Percentiles rank a stretch among this genome's conserved stretches.
Evolutionary conservation across 768 basidiomycete genomes (phyloP).

Genomic region (Cystoderma amianthinum): DNA sequence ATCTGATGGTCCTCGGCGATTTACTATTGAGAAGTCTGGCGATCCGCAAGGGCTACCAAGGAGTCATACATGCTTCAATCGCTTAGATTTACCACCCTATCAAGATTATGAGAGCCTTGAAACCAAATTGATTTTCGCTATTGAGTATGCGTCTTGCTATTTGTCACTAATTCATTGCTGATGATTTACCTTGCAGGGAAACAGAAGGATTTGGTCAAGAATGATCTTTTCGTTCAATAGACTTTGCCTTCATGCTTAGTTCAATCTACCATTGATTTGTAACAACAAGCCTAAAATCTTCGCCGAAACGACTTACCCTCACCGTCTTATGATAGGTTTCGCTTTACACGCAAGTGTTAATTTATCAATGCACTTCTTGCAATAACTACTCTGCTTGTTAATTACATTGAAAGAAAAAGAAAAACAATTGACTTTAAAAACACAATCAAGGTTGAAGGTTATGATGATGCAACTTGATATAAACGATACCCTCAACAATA

Average conservation of each 20-base stretch:
- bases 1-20: conserved; percentile 85
- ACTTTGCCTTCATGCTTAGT: neutral
- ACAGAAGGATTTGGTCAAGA: conserved; percentile 74
- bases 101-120: conserved; percentile 84
- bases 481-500: too few relatives aligned
- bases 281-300: neutral
- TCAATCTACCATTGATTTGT: neutral
- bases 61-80: conserved; percentile 92
- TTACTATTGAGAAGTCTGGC: conserved; percentile 93
- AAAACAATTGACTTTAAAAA: too few relatives aligned
- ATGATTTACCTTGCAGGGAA: conserved; percentile 36
- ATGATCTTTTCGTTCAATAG: conserved; percentile 17
- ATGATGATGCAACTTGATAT: too few relatives aligned
- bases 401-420: too few relatives aligned
- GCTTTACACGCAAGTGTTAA: neutral
- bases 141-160: conserved; percentile 49
- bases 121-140: conserved; percentile 77
- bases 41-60: conserved; percentile 84
- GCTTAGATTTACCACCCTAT: conserved; percentile 84
- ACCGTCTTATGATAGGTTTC: neutral
- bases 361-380: too few relatives aligned
- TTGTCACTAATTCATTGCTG: conserved; percentile 3
- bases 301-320: neutral
- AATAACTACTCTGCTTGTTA: too few relatives aligned
- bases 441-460: too few relatives aligned